phyloP scores from a whole-genome alignment of 768 basidiomycete species.

The Lenzites betulinus region DNA sequence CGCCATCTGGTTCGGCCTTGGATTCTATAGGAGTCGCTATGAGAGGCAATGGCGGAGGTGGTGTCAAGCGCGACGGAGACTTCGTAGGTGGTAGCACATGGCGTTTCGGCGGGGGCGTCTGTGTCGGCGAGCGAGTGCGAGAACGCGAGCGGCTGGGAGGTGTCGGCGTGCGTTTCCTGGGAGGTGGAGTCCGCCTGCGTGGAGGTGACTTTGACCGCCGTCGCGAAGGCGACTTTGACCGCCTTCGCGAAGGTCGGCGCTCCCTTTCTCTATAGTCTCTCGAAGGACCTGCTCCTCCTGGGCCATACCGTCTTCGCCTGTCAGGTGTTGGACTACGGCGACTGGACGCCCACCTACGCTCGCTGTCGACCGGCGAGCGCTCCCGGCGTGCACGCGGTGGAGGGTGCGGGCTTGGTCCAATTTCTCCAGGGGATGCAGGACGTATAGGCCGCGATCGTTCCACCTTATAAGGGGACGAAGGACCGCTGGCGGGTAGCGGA shows the following conservation, averaged over 20 bases:
- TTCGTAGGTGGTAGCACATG: constrained; percentile 18
- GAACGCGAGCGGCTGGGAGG: constrained; percentile 20
- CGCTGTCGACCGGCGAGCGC: constrained; percentile 11
- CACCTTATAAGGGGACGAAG: constrained; percentile 15
- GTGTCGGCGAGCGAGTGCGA: constrained; percentile 15
- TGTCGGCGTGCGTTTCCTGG: background rate
- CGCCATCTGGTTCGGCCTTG: constrained; percentile 11
- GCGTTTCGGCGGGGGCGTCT: constrained; percentile 14
- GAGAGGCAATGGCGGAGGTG: constrained; percentile 3
- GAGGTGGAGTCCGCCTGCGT: constrained; percentile 6
- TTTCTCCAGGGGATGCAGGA: constrained; percentile 7
- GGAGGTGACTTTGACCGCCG: constrained; percentile 11
- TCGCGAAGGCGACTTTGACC: constrained; percentile 13
- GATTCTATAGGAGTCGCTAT: background rate
- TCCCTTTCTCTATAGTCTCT: constrained; percentile 16
- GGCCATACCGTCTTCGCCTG: constrained; percentile 16
- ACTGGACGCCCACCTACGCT: background rate
- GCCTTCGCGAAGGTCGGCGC: constrained; percentile 11
- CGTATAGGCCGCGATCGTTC: constrained; percentile 18
- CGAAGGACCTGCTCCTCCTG: background rate
- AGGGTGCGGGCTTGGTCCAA: constrained; percentile 17
- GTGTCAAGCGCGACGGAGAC: constrained; percentile 12
- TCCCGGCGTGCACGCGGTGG: constrained; percentile 10
- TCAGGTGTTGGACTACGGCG: constrained; percentile 23
- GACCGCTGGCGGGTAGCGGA: constrained; percentile 10